Base-by-base conservation (phyloP, 805 yeast species). In the Hanseniaspora clermontiae region DNA sequence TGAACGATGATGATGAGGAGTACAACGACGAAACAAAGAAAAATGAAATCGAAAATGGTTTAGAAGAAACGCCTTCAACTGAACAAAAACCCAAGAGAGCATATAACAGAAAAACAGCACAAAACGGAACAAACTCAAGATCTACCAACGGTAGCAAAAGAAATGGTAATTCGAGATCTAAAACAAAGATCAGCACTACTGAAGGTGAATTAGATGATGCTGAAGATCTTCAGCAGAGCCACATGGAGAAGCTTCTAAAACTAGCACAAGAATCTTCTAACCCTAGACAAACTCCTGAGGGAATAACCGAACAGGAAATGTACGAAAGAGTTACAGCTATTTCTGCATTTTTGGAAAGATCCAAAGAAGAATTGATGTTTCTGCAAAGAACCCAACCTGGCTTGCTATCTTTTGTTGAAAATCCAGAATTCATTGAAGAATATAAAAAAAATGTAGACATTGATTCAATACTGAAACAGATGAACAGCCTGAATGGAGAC, bases 251-350 rank as follows among this genome's bases (percentile, higher is more conserved):
- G 31, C 52, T 48, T 8, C 24, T 54, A 29, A 58, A 60, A 60
- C 58, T 66, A 49, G 57, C 65, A 0, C 52, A 47, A 17, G 86
- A 83, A 66, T 85, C 91, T 2, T 82, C 87, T 49, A 84, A 81
- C 62, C 96, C 97, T 14, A 78, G 96, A 57, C 73, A 81, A 46
- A 97, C 96, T 7, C 83, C 83, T 58, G 81, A 82, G 20, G 78
- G 87, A 55, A 79, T 86, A 3, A 78, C 89, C 3, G 68, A 90
- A 59, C 77, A 79, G 62, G 98, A 91, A 67, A 84, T 91, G 87
- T 78, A 89, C 57, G 81, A 87, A 64, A 77, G 98, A 58, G 85
- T 89, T 1, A 84, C 87, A 2, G 95, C 96, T 1, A 91, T 91
- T 20, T 71, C 91, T 62, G 97, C 93, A 69, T 93, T 90, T 76